A percentile compares a stretch with the other conserved stretches of the same genome.
Evolutionary conservation across 2,329 filamentous ascomycete species (phyloP).

Genomic region (Thielaviopsis euricoi): DNA sequence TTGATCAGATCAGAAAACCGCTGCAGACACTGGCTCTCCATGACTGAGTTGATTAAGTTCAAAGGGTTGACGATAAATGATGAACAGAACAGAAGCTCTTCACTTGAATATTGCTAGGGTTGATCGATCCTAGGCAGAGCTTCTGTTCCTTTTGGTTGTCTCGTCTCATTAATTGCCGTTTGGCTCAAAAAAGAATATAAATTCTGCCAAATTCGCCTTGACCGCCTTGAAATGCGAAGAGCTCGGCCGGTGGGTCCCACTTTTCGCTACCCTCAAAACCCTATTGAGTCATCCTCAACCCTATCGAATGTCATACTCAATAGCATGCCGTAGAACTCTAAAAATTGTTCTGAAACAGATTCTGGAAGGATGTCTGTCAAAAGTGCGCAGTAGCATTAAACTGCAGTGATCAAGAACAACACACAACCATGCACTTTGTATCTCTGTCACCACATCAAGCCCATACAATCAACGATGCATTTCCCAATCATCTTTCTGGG

Average conservation of each 20-base stretch:
- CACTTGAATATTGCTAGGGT: neutral
- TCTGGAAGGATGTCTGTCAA: neutral
- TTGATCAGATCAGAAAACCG: neutral
- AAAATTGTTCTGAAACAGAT: no score
- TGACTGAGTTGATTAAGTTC: neutral
- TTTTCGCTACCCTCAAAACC: neutral
- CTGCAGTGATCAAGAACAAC: no score
- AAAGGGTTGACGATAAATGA: neutral
- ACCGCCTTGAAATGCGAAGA: neutral
- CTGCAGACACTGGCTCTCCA: neutral
- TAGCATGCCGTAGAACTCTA: no score
- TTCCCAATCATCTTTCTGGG: neutral
- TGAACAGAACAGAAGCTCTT: neutral
- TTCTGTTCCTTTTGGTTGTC: neutral
- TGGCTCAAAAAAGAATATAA: neutral
- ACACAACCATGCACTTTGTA: neutral
- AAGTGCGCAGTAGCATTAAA: no score
- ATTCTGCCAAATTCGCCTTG: neutral
- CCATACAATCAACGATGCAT: neutral
- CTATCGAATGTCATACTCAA: neutral
- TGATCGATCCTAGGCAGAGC: neutral
- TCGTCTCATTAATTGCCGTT: neutral
- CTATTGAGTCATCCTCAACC: neutral
- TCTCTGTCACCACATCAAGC: neutral
- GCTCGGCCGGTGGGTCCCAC: no score